Base-by-base conservation (phyloP, 2,329 filamentous ascomycete genomes). In the Tolypocladium tundrense region DNA sequence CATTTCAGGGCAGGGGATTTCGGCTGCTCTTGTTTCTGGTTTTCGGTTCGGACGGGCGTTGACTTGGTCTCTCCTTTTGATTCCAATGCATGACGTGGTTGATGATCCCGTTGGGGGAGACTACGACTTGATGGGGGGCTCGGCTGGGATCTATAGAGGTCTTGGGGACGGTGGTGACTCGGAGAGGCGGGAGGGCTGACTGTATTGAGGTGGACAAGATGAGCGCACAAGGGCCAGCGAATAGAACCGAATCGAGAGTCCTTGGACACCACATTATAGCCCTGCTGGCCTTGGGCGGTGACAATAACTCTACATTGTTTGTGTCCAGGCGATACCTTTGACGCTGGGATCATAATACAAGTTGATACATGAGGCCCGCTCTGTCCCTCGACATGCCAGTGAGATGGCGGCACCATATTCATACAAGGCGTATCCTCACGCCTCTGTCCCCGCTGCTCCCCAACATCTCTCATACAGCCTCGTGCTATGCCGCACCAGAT, bases 401-500 rank as follows among this genome's bases (percentile, higher is more conserved):
- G 24, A 35, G 14, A 14, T 21, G 24, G 24, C 39, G 9, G n/a
- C 19, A 9, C 19, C 13, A n/a, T 52, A 35, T 52, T n/a, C 27
- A 53, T 21, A 51, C 35, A 54, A n/a, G 19, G 56, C 53, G 21
- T 7, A 3, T n/a, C 33, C 11, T 52, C 31, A 52, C 31, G 5
- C 31, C 48, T 37, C 48, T 4, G 48, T 35, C 14, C 19, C 48
- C 5, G 10, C 19, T 35, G 31, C 10, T 37, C 41, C 64, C 69
- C 70, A 73, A 27, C 68, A 71, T 43, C 58, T 59, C 51, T 67
- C 61, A 54, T 71, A 70, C 45, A 81, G 62, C 56, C 69, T 67
- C 48, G 64, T 60, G 54, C 69, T 63, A 59, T 79, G 77, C 51
- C 60, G 74, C 58, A 88, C 81, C 61, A 97, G 76, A 64, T 84